Evolutionary conservation across 2,329 filamentous ascomycete species (phyloP).

Genomic region (Parastagonospora avenae): DNA sequence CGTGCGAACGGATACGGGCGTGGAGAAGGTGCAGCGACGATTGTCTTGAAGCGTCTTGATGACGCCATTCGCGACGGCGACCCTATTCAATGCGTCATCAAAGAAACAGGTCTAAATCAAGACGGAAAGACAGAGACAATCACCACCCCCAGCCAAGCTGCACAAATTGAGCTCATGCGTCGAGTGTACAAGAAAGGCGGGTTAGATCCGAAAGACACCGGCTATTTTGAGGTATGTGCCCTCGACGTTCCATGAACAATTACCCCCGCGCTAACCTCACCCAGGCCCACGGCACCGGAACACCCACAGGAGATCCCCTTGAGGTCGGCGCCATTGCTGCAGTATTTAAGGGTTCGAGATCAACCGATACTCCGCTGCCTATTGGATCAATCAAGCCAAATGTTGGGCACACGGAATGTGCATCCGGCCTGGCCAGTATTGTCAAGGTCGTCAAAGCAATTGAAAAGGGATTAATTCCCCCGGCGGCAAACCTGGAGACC

Average conservation of each 20-base stretch:
- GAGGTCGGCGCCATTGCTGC: conserved; percentile 30
- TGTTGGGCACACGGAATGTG: conserved; percentile 41
- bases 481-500: conserved; percentile 4
- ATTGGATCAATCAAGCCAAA: conserved; percentile 39
- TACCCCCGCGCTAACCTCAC: too few relatives aligned
- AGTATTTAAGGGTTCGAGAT: conserved; percentile 26
- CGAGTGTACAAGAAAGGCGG: neutral
- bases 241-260: too few relatives aligned
- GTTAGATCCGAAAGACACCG: neutral
- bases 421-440: conserved; percentile 16
- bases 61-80: conserved; percentile 34
- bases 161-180: conserved; percentile 35
- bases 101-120: conserved; percentile 27
- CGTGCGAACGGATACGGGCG: conserved; percentile 33
- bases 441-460: neutral
- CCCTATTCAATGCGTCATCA: conserved; percentile 32
- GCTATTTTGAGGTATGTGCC: neutral
- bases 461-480: neutral
- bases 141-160: conserved; percentile 48
- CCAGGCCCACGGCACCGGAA: conserved; percentile 58
- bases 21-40: conserved; percentile 33
- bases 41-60: conserved; percentile 34
- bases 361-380: conserved; percentile 25
- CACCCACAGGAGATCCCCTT: conserved; percentile 52
- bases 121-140: conserved; percentile 15